Conservation (phyloP, 176 grass and related monocot genomes). For the Cenchrus purpureus region DNA sequence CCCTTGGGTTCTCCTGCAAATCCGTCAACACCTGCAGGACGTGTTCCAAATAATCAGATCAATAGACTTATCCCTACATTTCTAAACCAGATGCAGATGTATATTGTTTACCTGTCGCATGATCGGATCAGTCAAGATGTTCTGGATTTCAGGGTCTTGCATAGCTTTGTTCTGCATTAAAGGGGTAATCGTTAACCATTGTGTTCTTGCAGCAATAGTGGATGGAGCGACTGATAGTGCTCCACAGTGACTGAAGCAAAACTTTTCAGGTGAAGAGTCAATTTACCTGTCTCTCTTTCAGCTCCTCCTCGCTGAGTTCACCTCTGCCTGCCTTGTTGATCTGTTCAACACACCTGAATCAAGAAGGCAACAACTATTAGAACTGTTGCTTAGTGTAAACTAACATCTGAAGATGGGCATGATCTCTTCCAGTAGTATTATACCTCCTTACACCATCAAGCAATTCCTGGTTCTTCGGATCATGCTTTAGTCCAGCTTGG, state of each 20-base stretch:
- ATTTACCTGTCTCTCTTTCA: conserved; percentile 83
- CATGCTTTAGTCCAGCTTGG: conserved; percentile 88
- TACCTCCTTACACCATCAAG: conserved; percentile 70
- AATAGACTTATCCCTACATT: neutral
- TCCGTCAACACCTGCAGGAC: conserved; percentile 67
- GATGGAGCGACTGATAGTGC: neutral
- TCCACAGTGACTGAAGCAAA: neutral
- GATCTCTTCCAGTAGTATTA: neutral
- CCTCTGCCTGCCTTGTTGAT: conserved; percentile 79
- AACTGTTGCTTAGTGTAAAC: neutral
- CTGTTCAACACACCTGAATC: conserved; percentile 74
- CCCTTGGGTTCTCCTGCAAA: conserved; percentile 84
- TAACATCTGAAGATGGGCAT: neutral
- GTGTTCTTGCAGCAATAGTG: neutral
- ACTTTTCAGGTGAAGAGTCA: neutral
- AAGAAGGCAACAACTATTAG: neutral
- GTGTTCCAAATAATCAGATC: neutral
- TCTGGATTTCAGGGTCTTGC: conserved; percentile 96
- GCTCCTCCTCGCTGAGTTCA: conserved; percentile 75
- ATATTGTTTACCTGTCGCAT: conserved; percentile 79
- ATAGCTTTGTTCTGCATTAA: conserved; percentile 68
- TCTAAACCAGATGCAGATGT: neutral
- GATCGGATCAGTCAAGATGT: conserved; percentile 78
- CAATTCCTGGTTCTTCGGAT: conserved; percentile 84
- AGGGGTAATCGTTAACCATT: neutral